A percentile compares a stretch with the other conserved stretches of the same genome.
phyloP scores from a whole-genome alignment of 164 flowering plant genomes.

The Berberis thunbergii region DNA sequence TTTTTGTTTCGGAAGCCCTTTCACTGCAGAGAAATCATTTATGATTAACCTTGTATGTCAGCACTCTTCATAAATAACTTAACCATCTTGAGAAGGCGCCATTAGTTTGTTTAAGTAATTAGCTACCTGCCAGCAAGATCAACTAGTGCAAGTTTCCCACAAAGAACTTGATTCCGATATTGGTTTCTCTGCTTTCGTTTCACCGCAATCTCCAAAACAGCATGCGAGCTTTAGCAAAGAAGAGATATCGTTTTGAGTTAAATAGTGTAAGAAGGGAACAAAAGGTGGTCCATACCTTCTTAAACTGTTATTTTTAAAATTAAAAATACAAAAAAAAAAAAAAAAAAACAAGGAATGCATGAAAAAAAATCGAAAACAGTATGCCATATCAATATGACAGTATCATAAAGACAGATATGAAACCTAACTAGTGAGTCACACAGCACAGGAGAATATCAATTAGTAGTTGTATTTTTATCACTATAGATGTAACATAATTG shows the following conservation, averaged over 20 bases:
- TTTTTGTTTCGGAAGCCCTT: conserved; percentile 88
- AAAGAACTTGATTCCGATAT: conserved; percentile 58
- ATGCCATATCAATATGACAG: too few species aligned
- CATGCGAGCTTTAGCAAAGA: conserved; percentile 57
- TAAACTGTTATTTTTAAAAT: background rate
- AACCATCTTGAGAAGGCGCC: background rate
- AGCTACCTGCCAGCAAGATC: conserved; percentile 87
- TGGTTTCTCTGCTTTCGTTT: conserved; percentile 57
- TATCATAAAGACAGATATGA: too few species aligned
- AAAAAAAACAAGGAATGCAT: background rate
- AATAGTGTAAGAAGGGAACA: background rate
- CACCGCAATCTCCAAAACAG: conserved; percentile 79
- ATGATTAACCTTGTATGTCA: background rate
- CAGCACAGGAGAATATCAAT: too few species aligned
- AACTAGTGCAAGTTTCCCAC: conserved; percentile 88
- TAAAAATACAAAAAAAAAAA: background rate
- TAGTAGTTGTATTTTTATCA: too few species aligned
- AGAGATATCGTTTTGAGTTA: background rate
- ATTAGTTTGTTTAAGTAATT: background rate
- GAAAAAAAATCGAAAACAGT: too few species aligned
- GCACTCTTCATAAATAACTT: background rate
- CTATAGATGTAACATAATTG: too few species aligned
- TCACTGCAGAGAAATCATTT: conserved; percentile 43
- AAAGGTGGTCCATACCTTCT: background rate
- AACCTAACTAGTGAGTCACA: too few species aligned